A percentile compares a stretch with the other conserved stretches of the same genome.
Evolutionary conservation across 1,139 yeast genomes (phyloP).

Genomic region (Taphrina populina): DNA sequence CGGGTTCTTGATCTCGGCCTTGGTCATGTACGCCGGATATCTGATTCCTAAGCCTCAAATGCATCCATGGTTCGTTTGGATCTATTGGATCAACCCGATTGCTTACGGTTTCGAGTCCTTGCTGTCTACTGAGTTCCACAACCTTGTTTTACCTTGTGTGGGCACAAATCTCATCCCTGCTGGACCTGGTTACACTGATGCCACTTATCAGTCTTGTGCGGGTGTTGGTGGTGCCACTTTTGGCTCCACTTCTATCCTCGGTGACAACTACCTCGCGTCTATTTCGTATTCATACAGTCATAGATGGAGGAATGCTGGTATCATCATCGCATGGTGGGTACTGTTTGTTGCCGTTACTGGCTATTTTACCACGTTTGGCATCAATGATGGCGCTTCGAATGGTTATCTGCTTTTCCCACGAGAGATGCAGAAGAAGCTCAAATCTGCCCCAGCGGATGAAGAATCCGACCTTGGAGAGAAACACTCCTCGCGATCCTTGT

Average conservation of each 20-base stretch:
- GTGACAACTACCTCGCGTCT: conserved; percentile 55
- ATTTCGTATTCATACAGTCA: conserved; percentile 58
- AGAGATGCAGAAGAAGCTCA: conserved; percentile 2
- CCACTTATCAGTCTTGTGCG: conserved; percentile 55
- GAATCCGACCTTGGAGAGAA: background rate
- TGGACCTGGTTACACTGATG: conserved; percentile 52
- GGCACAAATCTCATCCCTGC: conserved; percentile 51
- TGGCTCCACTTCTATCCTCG: conserved; percentile 57
- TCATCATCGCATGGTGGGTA: conserved; percentile 41
- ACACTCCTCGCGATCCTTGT: background rate
- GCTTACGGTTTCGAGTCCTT: conserved; percentile 60
- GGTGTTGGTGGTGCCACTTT: conserved; percentile 61
- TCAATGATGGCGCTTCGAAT: background rate
- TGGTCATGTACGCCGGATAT: conserved; percentile 70
- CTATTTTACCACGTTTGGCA: background rate
- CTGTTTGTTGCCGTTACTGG: background rate
- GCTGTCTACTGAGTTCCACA: conserved; percentile 58
- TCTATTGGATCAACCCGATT: conserved; percentile 73
- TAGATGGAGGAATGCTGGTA: conserved; percentile 83
- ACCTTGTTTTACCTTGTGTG: conserved; percentile 49
- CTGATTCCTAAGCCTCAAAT: conserved; percentile 55
- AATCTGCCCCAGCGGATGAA: background rate
- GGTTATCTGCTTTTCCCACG: conserved; percentile 3
- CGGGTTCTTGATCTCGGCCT: conserved; percentile 58
- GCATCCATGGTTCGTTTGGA: conserved; percentile 54